A percentile compares a stretch with the other conserved stretches of the same genome.
Evolutionary conservation across 2,329 filamentous ascomycete genomes (phyloP).

Genomic region (Trichoderma sp.): DNA sequence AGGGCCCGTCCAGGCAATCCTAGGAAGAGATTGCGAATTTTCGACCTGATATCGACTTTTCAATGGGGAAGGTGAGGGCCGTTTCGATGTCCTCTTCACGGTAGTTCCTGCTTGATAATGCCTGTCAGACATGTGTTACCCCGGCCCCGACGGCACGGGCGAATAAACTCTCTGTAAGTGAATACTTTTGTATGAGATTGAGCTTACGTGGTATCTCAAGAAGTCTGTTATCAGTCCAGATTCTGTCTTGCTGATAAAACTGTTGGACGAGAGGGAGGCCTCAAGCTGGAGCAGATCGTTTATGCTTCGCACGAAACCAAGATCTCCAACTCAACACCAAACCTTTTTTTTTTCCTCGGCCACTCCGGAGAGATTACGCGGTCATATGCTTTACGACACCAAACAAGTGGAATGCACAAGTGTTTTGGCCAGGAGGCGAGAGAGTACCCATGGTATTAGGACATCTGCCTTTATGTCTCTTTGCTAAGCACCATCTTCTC

Average conservation of each 20-base stretch:
- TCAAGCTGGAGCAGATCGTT: not conserved
- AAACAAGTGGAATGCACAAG: not conserved
- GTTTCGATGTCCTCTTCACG: not conserved
- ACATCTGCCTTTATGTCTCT: conserved; percentile 5
- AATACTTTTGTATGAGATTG: not conserved
- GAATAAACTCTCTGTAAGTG: conserved; percentile 7
- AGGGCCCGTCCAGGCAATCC: not conserved
- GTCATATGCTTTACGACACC: not conserved
- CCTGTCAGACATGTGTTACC: conserved; percentile 17
- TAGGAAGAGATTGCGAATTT: conserved; percentile 2
- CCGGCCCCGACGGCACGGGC: conserved; percentile 19
- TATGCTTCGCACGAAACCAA: not conserved
- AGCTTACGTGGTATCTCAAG: not conserved
- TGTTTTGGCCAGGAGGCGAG: not conserved
- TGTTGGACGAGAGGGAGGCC: not conserved
- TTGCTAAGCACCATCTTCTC: not conserved
- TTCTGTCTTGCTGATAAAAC: not conserved
- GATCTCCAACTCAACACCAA: not conserved
- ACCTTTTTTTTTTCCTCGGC: no score
- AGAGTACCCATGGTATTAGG: not conserved
- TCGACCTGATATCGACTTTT: not conserved
- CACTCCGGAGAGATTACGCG: not conserved
- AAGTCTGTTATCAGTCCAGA: not conserved
- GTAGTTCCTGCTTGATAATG: conserved; percentile 15
- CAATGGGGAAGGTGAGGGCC: conserved; percentile 14